These are phyloP conservation scores for Echria macrotheca DNA, from an alignment of 495 filamentous ascomycete species.

Conservation along the genomic window DNA sequence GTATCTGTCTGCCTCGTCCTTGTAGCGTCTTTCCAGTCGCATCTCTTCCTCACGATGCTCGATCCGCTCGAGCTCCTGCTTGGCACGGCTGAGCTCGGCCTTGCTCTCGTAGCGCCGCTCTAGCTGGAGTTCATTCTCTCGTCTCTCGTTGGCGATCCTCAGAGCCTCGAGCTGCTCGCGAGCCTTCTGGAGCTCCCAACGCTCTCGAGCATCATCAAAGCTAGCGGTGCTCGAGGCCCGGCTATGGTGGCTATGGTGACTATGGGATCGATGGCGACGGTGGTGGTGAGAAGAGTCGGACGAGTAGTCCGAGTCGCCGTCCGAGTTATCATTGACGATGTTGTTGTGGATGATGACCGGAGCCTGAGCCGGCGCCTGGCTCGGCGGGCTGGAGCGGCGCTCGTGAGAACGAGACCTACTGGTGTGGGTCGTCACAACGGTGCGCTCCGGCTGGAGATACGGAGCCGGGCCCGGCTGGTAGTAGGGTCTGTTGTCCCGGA, in stretches of 20 bases:
- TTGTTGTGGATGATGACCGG: slow-evolving; percentile 50
- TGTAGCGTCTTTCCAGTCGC: slow-evolving; percentile 26
- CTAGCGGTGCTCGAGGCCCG: slow-evolving; percentile 24
- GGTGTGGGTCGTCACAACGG: slow-evolving; percentile 28
- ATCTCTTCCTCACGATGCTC: slow-evolving; percentile 35
- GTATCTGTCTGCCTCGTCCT: slow-evolving; percentile 27
- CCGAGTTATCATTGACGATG: slow-evolving; percentile 33
- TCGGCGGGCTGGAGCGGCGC: slow-evolving; percentile 31
- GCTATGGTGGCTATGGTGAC: slow-evolving; percentile 21
- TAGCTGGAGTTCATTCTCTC: slow-evolving; percentile 15
- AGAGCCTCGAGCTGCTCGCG: slow-evolving; percentile 20
- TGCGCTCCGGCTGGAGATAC: slow-evolving; percentile 32
- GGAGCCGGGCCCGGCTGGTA: slow-evolving; percentile 26
- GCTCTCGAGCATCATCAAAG: slow-evolving; percentile 23
- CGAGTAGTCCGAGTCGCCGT: slow-evolving; percentile 30
- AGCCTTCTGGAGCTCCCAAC: slow-evolving; percentile 18
- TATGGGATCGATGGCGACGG: slow-evolving; percentile 5
- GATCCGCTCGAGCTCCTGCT: slow-evolving; percentile 25
- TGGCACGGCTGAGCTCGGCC: slow-evolving; percentile 13
- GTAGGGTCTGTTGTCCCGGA: slow-evolving; percentile 21
- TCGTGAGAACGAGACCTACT: slow-evolving; percentile 37
- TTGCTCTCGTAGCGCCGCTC: slow-evolving; percentile 18
- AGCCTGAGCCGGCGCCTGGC: slow-evolving; percentile 22
- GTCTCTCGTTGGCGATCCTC: slow-evolving; percentile 9
- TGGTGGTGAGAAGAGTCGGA: slow-evolving; percentile 24